Evolutionary conservation across 2,329 filamentous ascomycete genomes (phyloP).

Genomic region (Pseudopithomyces chartarum): DNA sequence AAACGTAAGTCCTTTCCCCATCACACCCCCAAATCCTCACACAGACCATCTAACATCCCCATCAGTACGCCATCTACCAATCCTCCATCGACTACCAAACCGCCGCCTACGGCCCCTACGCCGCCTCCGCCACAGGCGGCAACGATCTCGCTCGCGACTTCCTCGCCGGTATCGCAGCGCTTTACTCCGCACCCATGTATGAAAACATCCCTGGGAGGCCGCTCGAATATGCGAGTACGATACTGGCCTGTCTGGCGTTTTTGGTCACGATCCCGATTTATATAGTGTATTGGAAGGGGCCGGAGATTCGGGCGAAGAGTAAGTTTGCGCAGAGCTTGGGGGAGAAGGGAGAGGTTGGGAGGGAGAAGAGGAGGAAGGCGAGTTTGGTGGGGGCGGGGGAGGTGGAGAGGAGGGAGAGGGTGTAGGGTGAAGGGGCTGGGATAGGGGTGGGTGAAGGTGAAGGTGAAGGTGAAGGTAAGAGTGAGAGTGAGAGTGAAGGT

Average conservation of each 20-base stretch:
- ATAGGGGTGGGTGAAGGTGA: background rate
- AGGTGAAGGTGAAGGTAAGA: too few relatives aligned
- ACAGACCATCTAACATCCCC: background rate
- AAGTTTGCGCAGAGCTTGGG: conserved; percentile 57
- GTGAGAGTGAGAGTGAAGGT: too few relatives aligned
- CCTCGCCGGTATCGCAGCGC: conserved; percentile 71
- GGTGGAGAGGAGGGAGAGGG: conserved; percentile 10
- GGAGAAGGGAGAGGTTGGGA: conserved; percentile 32
- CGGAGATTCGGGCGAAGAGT: conserved; percentile 55
- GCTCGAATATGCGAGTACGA: conserved; percentile 59
- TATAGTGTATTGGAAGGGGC: conserved; percentile 62
- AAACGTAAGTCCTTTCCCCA: conserved; percentile 54
- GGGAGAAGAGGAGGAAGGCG: conserved; percentile 33
- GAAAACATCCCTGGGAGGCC: conserved; percentile 44
- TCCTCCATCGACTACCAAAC: conserved; percentile 80
- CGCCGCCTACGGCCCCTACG: conserved; percentile 72
- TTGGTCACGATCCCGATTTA: conserved; percentile 59
- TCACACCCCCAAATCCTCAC: background rate
- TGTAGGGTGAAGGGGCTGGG: background rate
- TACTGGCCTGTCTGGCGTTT: conserved; percentile 57
- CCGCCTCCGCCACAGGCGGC: conserved; percentile 75
- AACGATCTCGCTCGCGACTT: conserved; percentile 78
- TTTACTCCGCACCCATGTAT: conserved; percentile 64
- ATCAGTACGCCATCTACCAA: conserved; percentile 70
- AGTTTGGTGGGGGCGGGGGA: conserved; percentile 21